Evolutionary conservation across 805 yeast genomes (phyloP).

Genomic region (Sugiyamaella lignohabitans): DNA sequence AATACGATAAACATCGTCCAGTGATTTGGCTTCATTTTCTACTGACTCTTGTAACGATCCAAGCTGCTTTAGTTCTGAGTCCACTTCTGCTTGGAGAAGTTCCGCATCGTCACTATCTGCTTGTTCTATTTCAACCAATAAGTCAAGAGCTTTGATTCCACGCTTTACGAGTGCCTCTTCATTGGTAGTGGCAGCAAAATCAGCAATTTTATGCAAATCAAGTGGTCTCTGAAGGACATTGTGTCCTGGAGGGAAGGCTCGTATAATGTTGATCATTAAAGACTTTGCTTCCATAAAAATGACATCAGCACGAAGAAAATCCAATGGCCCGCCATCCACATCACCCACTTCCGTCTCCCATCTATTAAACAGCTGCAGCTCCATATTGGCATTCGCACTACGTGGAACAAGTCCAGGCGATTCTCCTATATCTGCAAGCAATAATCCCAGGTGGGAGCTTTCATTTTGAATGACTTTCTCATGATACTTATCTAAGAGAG

Average conservation of each 20-base stretch:
- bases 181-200: slow-evolving; percentile 27
- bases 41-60: slow-evolving; percentile 30
- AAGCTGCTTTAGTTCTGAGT: slow-evolving; percentile 30
- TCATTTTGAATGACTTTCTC: slow-evolving; percentile 13
- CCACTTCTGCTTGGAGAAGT: slow-evolving; percentile 30
- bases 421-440: slow-evolving; percentile 29
- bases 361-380: slow-evolving; percentile 28
- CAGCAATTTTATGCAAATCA: slow-evolving; percentile 27
- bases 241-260: slow-evolving; percentile 30
- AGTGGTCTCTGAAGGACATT: slow-evolving; percentile 23
- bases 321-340: slow-evolving; percentile 21
- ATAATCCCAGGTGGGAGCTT: slow-evolving; percentile 20
- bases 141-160: slow-evolving; percentile 29
- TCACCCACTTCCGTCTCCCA: slow-evolving; percentile 31
- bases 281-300: slow-evolving; percentile 33
- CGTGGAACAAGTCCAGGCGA: slow-evolving; percentile 29
- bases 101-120: slow-evolving; percentile 23
- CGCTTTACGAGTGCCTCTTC: slow-evolving; percentile 28
- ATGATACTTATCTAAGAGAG: slow-evolving; percentile 29
- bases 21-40: slow-evolving; percentile 27
- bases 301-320: slow-evolving; percentile 28
- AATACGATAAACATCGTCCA: slow-evolving; percentile 28
- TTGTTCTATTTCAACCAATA: slow-evolving; percentile 25
- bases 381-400: slow-evolving; percentile 26
- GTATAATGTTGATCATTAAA: slow-evolving; percentile 31